Evolutionary conservation across 1,284 basidiomycete species (phyloP).

Genomic region (Ganoderma resinaceum): DNA sequence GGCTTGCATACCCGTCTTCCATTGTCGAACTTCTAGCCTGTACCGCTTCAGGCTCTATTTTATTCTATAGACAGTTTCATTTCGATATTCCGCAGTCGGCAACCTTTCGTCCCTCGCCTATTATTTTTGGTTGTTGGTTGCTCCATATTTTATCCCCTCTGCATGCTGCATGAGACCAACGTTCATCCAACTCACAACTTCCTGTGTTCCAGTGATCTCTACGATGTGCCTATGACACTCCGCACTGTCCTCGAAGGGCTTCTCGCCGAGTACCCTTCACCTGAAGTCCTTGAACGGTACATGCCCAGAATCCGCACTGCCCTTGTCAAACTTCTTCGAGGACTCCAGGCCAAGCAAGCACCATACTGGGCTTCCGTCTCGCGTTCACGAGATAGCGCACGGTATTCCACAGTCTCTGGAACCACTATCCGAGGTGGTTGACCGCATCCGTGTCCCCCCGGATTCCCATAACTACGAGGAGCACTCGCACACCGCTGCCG

Average conservation of each 20-base stretch:
- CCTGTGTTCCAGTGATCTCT: constrained; percentile 72
- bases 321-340: constrained; percentile 83
- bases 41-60: constrained; percentile 6
- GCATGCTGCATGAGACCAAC: background rate
- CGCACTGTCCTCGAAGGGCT: constrained; percentile 86
- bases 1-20: constrained; percentile 4
- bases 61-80: background rate
- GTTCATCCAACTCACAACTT: constrained; percentile 5
- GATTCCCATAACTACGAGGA: background rate
- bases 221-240: constrained; percentile 81
- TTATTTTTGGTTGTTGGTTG: background rate
- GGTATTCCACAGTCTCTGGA: constrained; percentile 8
- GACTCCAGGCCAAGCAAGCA: constrained; percentile 84
- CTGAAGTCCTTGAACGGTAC: constrained; percentile 74
- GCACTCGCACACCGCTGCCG: background rate
- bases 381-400: constrained; percentile 16
- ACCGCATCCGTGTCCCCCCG: background rate
- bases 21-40: constrained; percentile 9
- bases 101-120: background rate
- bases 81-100: background rate
- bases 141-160: background rate
- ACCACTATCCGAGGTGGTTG: constrained; percentile 18
- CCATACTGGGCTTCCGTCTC: constrained; percentile 54
- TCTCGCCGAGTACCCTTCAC: constrained; percentile 85
- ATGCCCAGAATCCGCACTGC: constrained; percentile 84